Percentiles rank a stretch among this genome's conserved stretches.
These are phyloP conservation scores for Diddensiella santjacobensis DNA, from an alignment of 805 yeast genomes.

Conservation along the genomic window DNA sequence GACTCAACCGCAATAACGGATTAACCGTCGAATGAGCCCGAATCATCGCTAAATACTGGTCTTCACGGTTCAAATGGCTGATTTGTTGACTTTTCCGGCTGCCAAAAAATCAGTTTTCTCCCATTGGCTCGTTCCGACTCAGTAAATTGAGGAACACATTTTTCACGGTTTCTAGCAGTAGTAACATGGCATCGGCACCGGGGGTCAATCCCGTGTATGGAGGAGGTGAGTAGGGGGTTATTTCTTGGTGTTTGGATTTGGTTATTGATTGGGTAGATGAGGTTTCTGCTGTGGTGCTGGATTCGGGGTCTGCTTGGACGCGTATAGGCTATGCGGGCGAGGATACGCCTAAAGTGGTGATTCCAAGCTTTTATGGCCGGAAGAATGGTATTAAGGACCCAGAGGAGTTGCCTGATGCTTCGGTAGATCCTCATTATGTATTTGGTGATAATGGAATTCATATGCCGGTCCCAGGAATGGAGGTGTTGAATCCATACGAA, in stretches of 20 bases:
- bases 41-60: not conserved
- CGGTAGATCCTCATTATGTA: conserved; percentile 14
- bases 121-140: not conserved
- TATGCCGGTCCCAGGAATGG: conserved; percentile 20
- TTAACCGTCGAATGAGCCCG: not conserved
- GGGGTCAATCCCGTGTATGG: conserved; percentile 10
- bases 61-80: not conserved
- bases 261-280: conserved; percentile 39
- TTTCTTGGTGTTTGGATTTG: not conserved
- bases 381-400: conserved; percentile 6
- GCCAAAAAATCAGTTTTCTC: not conserved
- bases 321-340: conserved; percentile 92
- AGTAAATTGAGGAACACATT: not conserved
- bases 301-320: conserved; percentile 82
- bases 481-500: conserved; percentile 20
- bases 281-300: conserved; percentile 84
- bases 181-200: conserved; percentile 1
- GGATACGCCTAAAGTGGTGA: conserved; percentile 72
- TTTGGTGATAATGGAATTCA: conserved; percentile 22
- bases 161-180: not conserved
- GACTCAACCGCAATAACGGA: not conserved
- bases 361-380: conserved; percentile 59
- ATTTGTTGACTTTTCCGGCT: not conserved
- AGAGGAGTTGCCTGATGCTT: conserved; percentile 12
- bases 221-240: conserved; percentile 19